Base-by-base conservation (phyloP, 1,284 basidiomycete species). In the Papiliotrema laurentii region DNA sequence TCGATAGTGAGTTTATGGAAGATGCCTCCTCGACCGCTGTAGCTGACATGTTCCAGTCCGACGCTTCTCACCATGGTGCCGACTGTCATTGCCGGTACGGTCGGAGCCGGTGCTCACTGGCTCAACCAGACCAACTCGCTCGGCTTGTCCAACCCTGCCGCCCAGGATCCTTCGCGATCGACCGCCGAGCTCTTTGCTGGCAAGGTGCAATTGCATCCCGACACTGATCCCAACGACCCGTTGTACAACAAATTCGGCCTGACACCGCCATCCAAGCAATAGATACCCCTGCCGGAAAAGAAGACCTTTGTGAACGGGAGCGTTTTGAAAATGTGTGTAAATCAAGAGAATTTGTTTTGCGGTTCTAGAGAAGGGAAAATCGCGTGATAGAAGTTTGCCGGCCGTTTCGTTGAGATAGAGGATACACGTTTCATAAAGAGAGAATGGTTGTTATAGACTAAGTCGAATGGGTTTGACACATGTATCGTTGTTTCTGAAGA, bases 11-110 rank as follows among this genome's bases (percentile, higher is more conserved):
- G 30, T n/a, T n/a, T n/a, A n/a, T n/a, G n/a, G n/a, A n/a, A n/a
- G n/a, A n/a, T 33, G 30, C 30, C 9, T 33, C 30, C 30, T 33
- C n/a, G 10, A 33, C n/a, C 9, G 9, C 9, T 33, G 10, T 10
- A 33, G 9, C 30, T 33, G 30, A 33, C 30, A 10, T 10, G n/a
- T 33, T n/a, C 30, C 30, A 33, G 30, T 26, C 50, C 87, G 13
- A 81, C 80, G 5, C 75, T 93, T 27, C 78, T 94, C 76, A 83
- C 89, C 3, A 93, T 94, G 87, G 83, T 91, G 0, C 92, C 91
- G 9, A 85, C 86, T 0, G 71, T 96, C 18, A 83, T 96, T 55
- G 85, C 86, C 22, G 85, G 88, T 7, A 85, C 88, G 5, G 83
- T 94, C 41, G 90, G 86, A 51, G 87, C 87, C 43, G 87, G 88